Base-by-base conservation (phyloP, 2,329 filamentous ascomycete genomes). In the Fusarium sp. region DNA sequence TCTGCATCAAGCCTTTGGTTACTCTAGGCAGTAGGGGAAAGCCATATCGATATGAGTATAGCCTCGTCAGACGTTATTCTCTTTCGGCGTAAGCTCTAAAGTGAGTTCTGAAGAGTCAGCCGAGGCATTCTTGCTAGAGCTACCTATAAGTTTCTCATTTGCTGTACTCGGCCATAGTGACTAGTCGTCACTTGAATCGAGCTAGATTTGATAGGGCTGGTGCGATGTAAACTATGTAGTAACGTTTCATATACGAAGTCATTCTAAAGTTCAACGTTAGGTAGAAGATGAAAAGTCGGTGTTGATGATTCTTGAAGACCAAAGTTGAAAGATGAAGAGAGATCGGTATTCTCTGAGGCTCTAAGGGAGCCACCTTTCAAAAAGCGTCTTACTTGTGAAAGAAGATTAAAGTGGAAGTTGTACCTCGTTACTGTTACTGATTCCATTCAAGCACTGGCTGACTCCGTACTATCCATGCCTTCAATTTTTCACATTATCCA, bases 71-170 rank as follows among this genome's bases (percentile, higher is more conserved):
- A 63, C 60, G n/a, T 56, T 64, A 36, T 70, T 70, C 45, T 76
- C 72, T 13, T 72, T 55, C 6, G 72, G 50, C 2, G 55, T 75
- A 36, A 73, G 73, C 27, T 70, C 42, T 20, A 72, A 25, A 7
- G 35, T 53, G 27, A 15, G 29, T 22, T 22, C 15, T 27, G 3
- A 6, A 22, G 15, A 4, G 46, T 22, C 7, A 33, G 6, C 2
- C 42, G 22, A 9, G 27, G 17, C 11, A 47, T 22, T 36, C 25
- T 31, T 9, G 27, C 29, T 33, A 10, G 38, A 22, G 44, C 35
- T 47, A 45, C 20, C 36, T 10, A 15, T 22, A 46, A 46, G 14
- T 29, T 54, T 36, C 5, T 20, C 42, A 20, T 39, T 27, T 27
- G 8, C 31, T 35, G 33, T 13, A 18, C 27, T 42, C 27, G 31